Percentiles rank a stretch among this genome's conserved stretches.
phyloP scores from a whole-genome alignment of 768 basidiomycete species.

The Strobilomyces echinocephalus region DNA sequence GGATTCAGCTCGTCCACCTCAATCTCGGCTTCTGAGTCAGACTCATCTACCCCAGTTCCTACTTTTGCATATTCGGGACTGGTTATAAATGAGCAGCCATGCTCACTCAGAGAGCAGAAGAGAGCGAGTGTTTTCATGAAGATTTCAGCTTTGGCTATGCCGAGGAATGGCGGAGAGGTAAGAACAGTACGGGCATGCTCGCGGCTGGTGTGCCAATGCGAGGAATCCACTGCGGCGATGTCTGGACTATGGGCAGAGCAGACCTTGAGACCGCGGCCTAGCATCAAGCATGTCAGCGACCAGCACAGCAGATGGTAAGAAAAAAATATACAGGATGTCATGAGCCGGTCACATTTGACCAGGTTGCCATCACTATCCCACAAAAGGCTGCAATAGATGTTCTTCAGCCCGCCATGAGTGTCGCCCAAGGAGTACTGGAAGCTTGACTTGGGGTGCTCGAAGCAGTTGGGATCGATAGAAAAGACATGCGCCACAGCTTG shows the following conservation, averaged over 20 bases:
- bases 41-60: background rate
- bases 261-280: background rate
- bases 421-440: background rate
- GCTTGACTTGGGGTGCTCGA: background rate
- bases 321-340: background rate
- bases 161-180: background rate
- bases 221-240: no score
- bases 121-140: conserved; percentile 5
- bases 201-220: background rate
- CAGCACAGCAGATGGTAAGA: background rate
- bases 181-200: background rate
- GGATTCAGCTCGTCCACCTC: no score
- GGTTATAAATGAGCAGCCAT: conserved; percentile 1
- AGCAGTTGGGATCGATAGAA: background rate
- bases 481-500: background rate
- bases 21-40: background rate
- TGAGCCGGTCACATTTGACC: background rate
- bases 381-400: background rate
- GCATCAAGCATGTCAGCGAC: background rate
- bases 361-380: background rate
- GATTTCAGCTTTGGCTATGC: background rate
- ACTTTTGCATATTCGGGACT: background rate
- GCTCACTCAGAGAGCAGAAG: background rate
- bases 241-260: background rate
- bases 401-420: background rate